Evolutionary conservation across 345 rosid species (phyloP), one percentile per base, ranked within the genome.

Genomic region (Firmiana major): DNA sequence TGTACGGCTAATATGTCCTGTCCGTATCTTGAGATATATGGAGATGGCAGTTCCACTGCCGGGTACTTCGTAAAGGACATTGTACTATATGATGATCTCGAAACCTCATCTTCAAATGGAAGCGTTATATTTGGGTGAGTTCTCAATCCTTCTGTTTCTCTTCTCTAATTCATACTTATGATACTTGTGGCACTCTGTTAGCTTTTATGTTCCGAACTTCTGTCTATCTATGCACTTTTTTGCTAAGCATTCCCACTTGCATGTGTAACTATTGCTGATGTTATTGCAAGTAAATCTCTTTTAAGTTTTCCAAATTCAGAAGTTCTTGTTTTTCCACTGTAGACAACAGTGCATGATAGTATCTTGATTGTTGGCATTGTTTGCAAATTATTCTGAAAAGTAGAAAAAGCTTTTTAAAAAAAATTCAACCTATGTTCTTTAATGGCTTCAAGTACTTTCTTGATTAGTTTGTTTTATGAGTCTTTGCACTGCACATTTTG

Each of bases 11-110:
- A 92, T 83, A 83, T 84, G 85, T 81, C 97, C 0, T 95, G 99
- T 79, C 93, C 97, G 0, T 95, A 93, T 89, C 83, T 93, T 79
- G 98, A 90, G 87, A 88, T 93, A 71, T 93, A 95, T 89, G 93
- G 97, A 64, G 99, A 95, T 84, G 99, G 99, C 78, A 93, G 99
- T 83, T 90, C 97, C 65, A 92, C 96, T 73, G 88, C 94, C 0
- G 99, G 98, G 51, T 90, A 90, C 78, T 92, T 95, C 84, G 92
- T 95, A 34, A 79, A 83, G 81, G 99, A 95, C 76, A 66, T 84
- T 82, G 92, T 93, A 71, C 88, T 89, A 76, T 93, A 93, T 79
- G 98, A 86, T 78, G 94, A 95, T 85, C 92, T 92, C 45, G 36
- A 89, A 84, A 92, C 99, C 8, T 84, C 89, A 54, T 74, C 97